Evolutionary conservation across 1,284 basidiomycete species (phyloP).

Genomic region (Austroboletus novae-zelandiae): DNA sequence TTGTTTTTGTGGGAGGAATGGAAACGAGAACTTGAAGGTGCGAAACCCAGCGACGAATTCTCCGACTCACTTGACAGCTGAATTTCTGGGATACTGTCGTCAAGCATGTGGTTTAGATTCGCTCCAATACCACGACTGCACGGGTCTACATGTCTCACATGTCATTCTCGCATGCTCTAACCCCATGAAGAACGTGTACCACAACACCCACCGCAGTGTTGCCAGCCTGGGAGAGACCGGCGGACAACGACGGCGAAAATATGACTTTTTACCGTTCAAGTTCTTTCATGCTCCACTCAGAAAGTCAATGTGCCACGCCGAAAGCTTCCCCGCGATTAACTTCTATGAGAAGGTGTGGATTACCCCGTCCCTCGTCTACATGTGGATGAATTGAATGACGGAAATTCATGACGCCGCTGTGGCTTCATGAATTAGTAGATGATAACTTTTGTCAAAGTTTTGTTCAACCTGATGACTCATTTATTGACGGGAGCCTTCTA

Average conservation of each 20-base stretch:
- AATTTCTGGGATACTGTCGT: constrained; percentile 1
- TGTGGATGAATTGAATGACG: background rate
- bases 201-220: constrained; percentile 4
- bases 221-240: background rate
- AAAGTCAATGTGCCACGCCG: background rate
- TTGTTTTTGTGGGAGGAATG: constrained; percentile 14
- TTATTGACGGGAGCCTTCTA: background rate
- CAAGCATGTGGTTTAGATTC: background rate
- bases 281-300: constrained; percentile 1
- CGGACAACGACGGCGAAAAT: background rate
- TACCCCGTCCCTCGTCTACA: background rate
- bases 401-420: background rate
- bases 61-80: constrained; percentile 17
- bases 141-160: background rate
- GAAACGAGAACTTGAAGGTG: background rate
- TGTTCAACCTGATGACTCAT: background rate
- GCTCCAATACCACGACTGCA: background rate
- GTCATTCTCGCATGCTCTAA: background rate
- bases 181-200: constrained; percentile 2
- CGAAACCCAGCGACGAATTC: constrained; percentile 25
- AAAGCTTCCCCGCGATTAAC: background rate
- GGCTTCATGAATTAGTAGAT: background rate
- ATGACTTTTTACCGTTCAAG: background rate
- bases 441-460: background rate
- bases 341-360: background rate